phyloP scores from a whole-genome alignment of 1,284 basidiomycete genomes.

The Austroboletus niveus region DNA sequence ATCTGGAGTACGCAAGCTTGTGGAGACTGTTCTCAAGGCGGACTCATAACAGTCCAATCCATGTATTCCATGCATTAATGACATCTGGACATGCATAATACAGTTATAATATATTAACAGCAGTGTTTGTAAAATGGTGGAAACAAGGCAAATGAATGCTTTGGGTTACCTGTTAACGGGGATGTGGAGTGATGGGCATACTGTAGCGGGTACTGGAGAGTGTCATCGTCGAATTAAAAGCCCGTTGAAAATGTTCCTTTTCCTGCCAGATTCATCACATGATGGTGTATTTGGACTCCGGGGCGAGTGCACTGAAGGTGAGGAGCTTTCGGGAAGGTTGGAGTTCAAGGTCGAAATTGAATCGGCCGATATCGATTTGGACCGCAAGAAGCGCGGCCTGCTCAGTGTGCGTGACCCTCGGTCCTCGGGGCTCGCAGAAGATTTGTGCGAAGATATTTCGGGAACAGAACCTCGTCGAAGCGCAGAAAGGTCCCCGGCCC shows the following conservation, averaged over 20 bases:
- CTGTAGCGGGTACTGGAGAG: background rate
- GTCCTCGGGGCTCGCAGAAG: constrained; percentile 18
- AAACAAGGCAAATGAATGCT: background rate
- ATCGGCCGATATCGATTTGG: constrained; percentile 33
- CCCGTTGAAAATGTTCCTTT: constrained; percentile 30
- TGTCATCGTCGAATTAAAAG: constrained; percentile 31
- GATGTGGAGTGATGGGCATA: background rate
- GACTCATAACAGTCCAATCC: constrained; percentile 14
- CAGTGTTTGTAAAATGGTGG: constrained; percentile 4
- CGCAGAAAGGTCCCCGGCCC: constrained; percentile 4
- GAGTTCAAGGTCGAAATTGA: constrained; percentile 27
- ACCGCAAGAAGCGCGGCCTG: constrained; percentile 26
- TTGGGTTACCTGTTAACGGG: background rate
- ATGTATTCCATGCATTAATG: constrained; percentile 5
- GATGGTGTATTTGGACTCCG: constrained; percentile 6
- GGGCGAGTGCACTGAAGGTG: constrained; percentile 3
- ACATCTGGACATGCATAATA: constrained; percentile 22
- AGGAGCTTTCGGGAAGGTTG: constrained; percentile 10
- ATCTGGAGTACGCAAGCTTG: constrained; percentile 68
- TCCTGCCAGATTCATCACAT: constrained; percentile 28
- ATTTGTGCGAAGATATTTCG: constrained; percentile 19
- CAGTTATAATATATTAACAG: constrained; percentile 27
- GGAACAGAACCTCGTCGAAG: constrained; percentile 33
- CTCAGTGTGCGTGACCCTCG: constrained; percentile 10
- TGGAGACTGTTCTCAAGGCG: constrained; percentile 55